These are phyloP conservation scores for Glycyrrhiza uralensis DNA, from an alignment of 306 rosid genomes.

Conservation along the genomic window DNA sequence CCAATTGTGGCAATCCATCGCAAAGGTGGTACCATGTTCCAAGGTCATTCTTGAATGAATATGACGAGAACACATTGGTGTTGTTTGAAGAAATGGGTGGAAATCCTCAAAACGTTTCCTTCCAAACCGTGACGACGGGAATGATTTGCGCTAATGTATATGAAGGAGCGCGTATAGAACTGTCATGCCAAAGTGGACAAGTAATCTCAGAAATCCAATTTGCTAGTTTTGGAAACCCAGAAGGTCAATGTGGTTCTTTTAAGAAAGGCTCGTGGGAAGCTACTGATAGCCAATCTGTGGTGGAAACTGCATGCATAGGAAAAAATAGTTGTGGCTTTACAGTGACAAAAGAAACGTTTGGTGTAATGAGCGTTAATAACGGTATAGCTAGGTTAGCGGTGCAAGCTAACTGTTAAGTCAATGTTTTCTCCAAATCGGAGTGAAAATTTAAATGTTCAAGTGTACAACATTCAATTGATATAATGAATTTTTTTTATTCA, in stretches of 20 bases:
- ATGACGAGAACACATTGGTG: no score
- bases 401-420: constrained; percentile 10
- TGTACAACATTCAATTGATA: no score
- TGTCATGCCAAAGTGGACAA: neutral
- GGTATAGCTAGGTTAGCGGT: neutral
- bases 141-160: neutral
- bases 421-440: neutral
- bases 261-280: neutral
- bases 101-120: neutral
- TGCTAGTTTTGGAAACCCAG: neutral
- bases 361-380: neutral
- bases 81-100: neutral
- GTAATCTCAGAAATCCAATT: neutral
- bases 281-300: neutral
- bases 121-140: neutral
- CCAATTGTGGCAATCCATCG: neutral
- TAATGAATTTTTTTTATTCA: no score
- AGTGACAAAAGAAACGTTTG: neutral
- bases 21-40: neutral
- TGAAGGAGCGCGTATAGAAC: neutral
- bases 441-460: no score
- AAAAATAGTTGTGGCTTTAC: neutral
- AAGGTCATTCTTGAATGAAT: neutral
- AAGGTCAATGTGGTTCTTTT: neutral
- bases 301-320: neutral